These are phyloP conservation scores for Metarhizium humberi DNA, from an alignment of 2,329 filamentous ascomycete genomes.

Conservation along the genomic window DNA sequence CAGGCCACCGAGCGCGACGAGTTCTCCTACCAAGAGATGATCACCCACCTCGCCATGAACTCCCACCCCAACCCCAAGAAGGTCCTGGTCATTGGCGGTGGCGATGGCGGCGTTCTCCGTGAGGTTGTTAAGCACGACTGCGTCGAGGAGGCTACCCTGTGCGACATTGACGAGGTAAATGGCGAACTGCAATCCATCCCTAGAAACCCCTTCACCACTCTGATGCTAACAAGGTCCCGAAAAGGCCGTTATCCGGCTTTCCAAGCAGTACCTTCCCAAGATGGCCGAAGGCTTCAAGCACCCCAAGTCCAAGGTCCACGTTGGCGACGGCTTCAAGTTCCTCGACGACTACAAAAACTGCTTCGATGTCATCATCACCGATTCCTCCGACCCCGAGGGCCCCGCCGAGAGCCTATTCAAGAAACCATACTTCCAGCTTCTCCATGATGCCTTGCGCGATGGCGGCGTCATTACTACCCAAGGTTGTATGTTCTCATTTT, in stretches of 20 bases:
- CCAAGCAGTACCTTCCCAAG: conserved; percentile 91
- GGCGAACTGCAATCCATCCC: conserved; percentile 32
- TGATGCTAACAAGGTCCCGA: not conserved
- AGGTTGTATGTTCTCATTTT: conserved; percentile 93
- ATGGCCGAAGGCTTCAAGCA: conserved; percentile 93
- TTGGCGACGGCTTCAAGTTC: conserved; percentile 99
- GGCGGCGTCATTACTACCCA: conserved; percentile 98
- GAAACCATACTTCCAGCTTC: conserved; percentile 96
- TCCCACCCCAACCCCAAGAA: conserved; percentile 97
- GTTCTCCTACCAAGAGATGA: conserved; percentile 99
- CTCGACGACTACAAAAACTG: conserved; percentile 91
- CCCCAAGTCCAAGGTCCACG: conserved; percentile 80
- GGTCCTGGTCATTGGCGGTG: conserved; percentile 95
- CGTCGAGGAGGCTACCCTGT: conserved; percentile 91
- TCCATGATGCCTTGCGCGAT: conserved; percentile 80
- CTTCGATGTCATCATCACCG: conserved; percentile 99
- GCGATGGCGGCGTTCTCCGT: conserved; percentile 93
- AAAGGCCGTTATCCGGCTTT: conserved; percentile 89
- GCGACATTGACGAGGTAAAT: conserved; percentile 88
- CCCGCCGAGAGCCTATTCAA: conserved; percentile 95
- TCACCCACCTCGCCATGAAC: conserved; percentile 96
- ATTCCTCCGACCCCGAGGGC: conserved; percentile 94
- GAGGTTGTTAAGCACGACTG: conserved; percentile 99
- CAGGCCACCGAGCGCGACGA: conserved; percentile 98
- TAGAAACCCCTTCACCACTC: conserved; percentile 23